Conservation (phyloP, 345 rosid species). For the Citrus trifoliata region DNA sequence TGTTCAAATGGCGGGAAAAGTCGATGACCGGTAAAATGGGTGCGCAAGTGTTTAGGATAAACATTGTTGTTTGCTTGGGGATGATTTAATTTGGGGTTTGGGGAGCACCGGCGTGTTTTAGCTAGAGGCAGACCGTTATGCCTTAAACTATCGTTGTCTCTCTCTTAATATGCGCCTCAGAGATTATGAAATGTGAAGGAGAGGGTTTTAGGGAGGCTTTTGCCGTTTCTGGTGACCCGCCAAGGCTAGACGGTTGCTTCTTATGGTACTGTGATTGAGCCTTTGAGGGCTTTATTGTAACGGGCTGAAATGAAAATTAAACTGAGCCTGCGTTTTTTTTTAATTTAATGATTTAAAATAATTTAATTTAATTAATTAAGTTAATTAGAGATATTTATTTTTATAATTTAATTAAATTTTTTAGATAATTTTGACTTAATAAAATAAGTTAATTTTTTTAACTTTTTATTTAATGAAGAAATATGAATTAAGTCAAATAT, state of each 20-base stretch:
- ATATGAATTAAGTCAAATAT: too few species aligned
- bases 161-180: not conserved
- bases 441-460: too few species aligned
- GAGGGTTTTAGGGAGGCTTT: not conserved
- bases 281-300: not conserved
- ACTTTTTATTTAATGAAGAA: too few species aligned
- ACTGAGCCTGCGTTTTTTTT: too few species aligned
- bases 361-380: too few species aligned
- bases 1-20: not conserved
- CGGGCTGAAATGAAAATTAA: too few species aligned
- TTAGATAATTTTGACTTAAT: too few species aligned
- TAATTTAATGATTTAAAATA: too few species aligned
- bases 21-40: conserved; percentile 4
- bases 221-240: not conserved
- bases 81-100: not conserved
- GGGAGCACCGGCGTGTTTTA: not conserved
- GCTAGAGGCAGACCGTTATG: not conserved
- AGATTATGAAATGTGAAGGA: not conserved
- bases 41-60: conserved; percentile 16
- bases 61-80: conserved; percentile 9
- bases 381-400: too few species aligned
- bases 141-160: not conserved
- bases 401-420: too few species aligned
- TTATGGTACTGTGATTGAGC: not conserved
- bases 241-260: not conserved